Evolutionary conservation across 23 red algal genomes (phyloP).

Genomic region (Pyropia haitanensis): DNA sequence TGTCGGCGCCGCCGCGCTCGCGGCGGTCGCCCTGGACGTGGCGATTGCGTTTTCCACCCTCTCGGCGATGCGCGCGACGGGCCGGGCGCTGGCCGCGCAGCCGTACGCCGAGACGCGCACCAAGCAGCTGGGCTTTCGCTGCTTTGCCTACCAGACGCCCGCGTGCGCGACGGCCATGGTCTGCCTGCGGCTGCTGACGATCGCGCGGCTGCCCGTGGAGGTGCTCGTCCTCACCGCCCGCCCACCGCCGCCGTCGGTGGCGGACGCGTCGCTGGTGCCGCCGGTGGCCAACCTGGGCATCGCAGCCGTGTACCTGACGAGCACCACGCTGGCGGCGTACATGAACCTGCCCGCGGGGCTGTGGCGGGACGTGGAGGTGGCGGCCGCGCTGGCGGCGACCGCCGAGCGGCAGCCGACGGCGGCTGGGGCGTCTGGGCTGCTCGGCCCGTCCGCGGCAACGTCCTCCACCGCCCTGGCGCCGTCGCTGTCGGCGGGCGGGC

Average conservation of each 20-base stretch:
- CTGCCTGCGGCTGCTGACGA: slow-evolving; percentile 18
- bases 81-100: slow-evolving; percentile 31
- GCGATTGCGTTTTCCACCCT: slow-evolving; percentile 35
- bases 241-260: no score
- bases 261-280: slow-evolving; percentile 17
- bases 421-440: neutral
- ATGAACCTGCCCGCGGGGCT: slow-evolving; percentile 39
- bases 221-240: slow-evolving; percentile 2
- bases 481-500: no score
- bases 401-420: neutral
- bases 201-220: slow-evolving; percentile 10
- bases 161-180: slow-evolving; percentile 31
- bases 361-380: neutral
- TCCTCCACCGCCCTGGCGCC: no score
- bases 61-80: slow-evolving; percentile 28
- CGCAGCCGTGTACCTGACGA: slow-evolving; percentile 55
- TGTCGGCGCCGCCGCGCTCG: slow-evolving; percentile 19
- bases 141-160: slow-evolving; percentile 61
- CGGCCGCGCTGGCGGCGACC: neutral
- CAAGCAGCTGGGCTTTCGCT: slow-evolving; percentile 78
- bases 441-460: no score
- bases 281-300: slow-evolving; percentile 46
- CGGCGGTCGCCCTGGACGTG: slow-evolving; percentile 30
- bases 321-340: slow-evolving; percentile 41
- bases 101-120: slow-evolving; percentile 59